Evolutionary conservation across 2,329 filamentous ascomycete genomes (phyloP).

Genomic region (Monosporascus sp.): DNA sequence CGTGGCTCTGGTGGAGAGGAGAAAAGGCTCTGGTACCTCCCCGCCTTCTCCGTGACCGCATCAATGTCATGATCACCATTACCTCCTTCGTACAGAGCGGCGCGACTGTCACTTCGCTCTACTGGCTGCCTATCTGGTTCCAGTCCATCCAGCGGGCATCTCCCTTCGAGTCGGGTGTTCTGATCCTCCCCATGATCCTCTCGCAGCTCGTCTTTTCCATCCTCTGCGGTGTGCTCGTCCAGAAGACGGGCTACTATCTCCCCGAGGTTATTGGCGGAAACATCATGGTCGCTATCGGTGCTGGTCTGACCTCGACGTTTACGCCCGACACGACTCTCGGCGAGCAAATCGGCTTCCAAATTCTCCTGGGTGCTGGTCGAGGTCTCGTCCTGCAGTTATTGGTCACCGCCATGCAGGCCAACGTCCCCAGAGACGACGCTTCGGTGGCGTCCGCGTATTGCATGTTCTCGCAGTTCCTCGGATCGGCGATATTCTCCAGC

Average conservation of each 20-base stretch:
- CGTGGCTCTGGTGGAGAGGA: slow-evolving; percentile 30
- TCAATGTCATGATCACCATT: slow-evolving; percentile 14
- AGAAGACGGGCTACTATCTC: slow-evolving; percentile 27
- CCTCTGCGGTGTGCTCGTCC: slow-evolving; percentile 14
- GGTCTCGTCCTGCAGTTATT: slow-evolving; percentile 24
- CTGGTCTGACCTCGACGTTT: slow-evolving; percentile 30
- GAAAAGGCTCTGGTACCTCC: slow-evolving; percentile 34
- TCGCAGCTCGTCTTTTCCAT: slow-evolving; percentile 18
- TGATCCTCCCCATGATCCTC: slow-evolving; percentile 23
- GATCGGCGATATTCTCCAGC: slow-evolving; percentile 43
- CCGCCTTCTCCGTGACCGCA: slow-evolving; percentile 12
- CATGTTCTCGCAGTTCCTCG: slow-evolving; percentile 47
- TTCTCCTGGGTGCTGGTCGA: slow-evolving; percentile 21
- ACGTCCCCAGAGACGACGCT: slow-evolving; percentile 16
- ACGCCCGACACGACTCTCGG: slow-evolving; percentile 17
- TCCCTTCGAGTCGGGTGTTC: slow-evolving; percentile 17
- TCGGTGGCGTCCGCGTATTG: slow-evolving; percentile 27
- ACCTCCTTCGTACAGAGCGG: slow-evolving; percentile 17
- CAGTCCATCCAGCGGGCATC: slow-evolving; percentile 17
- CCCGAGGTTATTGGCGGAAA: slow-evolving; percentile 27
- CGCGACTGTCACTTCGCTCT: slow-evolving; percentile 13
- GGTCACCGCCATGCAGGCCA: slow-evolving; percentile 21
- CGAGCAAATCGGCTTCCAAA: slow-evolving; percentile 30
- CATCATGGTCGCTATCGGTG: slow-evolving; percentile 26
- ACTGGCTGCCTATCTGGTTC: slow-evolving; percentile 24